Evolutionary conservation across 1,139 yeast genomes (phyloP), one percentile per base, ranked within the genome.

Genomic region (Hyphopichia fennica): DNA sequence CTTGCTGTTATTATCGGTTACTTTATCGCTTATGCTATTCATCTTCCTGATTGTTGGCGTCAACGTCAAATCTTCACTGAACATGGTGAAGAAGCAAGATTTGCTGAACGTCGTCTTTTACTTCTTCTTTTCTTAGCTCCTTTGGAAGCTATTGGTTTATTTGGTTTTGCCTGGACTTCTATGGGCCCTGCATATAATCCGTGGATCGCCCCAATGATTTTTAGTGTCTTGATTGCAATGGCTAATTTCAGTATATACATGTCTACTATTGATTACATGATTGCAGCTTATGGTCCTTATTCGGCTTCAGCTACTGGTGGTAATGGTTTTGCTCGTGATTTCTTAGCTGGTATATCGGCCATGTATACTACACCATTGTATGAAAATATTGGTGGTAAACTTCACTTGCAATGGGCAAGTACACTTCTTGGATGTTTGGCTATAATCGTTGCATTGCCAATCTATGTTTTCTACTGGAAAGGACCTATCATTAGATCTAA

Each of bases 251-350:
- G 67, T 34, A 66, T 67, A 43, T 67, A 66, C 50, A 63, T 65
- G 69, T 58, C 69, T 15, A 66, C 72, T 16, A 65, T 67, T 40
- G 71, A 66, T 51, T 66, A 64, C 44, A 65, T 66, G 71, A 57
- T 65, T 34, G 67, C 65, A 3, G 65, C 69, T n/a, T 66, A 66
- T 43, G 70, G 69, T 7, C 66, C 65, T n/a, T 65, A 65, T 46
- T 60, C 70, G 25, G 69, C 72, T 2, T 66, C 71, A 14, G 72
- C 72, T 8, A 67, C 72, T 6, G 72, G 72, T 16, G 72, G 72
- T 35, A 67, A 67, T 44, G 72, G 70, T 8, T 65, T 65, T 46
- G 66, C 72, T n/a, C 52, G 72, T 45, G 72, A 67, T 45, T 60
- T 66, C 39, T 51, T 67, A 38, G 70, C 72, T 1, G 72, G 72